phyloP scores from a whole-genome alignment of 2,329 filamentous ascomycete species.

The Aspergillus proliferans region DNA sequence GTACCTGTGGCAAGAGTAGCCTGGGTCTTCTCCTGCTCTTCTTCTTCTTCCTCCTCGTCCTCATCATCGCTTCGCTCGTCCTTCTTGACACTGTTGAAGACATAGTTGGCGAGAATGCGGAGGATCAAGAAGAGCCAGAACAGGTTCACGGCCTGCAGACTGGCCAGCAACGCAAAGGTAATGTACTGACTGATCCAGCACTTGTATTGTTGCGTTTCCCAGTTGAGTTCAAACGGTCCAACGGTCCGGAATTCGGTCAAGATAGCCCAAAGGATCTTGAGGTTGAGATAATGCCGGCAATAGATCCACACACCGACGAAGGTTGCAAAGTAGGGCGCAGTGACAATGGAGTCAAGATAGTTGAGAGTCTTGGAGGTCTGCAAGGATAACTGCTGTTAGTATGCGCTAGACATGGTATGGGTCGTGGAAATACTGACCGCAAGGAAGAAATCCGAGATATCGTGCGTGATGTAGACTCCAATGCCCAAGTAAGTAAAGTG shows the following conservation, averaged over 20 bases:
- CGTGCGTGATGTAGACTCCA: slow-evolving; percentile 89
- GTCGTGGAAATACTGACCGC: slow-evolving; percentile 51
- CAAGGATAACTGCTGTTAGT: background rate
- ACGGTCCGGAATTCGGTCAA: slow-evolving; percentile 43
- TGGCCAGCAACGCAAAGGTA: slow-evolving; percentile 39
- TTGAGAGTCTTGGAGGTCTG: slow-evolving; percentile 87
- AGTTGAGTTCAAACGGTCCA: slow-evolving; percentile 43
- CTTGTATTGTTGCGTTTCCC: slow-evolving; percentile 46
- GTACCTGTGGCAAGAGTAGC: slow-evolving; percentile 22
- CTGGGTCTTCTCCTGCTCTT: slow-evolving; percentile 14
- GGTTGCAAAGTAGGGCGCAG: slow-evolving; percentile 74
- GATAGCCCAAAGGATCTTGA: slow-evolving; percentile 42
- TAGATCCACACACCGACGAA: slow-evolving; percentile 87
- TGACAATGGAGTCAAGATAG: slow-evolving; percentile 73
- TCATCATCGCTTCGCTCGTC: slow-evolving; percentile 44
- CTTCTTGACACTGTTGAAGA: slow-evolving; percentile 31
- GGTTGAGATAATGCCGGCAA: slow-evolving; percentile 65
- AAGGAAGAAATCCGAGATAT: slow-evolving; percentile 92
- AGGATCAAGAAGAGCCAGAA: slow-evolving; percentile 44
- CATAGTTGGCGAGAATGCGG: slow-evolving; percentile 38
- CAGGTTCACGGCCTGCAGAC: slow-evolving; percentile 42
- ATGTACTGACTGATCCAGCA: slow-evolving; percentile 45
- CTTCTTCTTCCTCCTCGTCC: slow-evolving; percentile 36
- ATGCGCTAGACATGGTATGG: background rate
- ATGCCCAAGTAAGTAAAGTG: slow-evolving; percentile 95